Evolutionary conservation across 129 eudicot species (phyloP).

Genomic region (Ambrosia trifida): DNA sequence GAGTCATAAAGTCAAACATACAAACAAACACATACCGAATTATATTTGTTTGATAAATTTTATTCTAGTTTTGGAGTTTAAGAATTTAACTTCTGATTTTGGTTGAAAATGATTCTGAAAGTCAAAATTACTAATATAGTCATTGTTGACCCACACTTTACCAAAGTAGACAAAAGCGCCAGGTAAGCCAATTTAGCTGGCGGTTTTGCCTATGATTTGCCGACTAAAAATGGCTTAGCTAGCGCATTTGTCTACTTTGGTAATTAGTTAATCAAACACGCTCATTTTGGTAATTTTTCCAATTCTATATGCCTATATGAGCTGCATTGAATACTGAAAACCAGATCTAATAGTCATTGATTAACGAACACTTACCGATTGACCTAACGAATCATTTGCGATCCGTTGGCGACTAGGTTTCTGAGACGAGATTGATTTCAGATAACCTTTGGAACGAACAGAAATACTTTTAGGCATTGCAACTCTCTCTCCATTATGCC

Average conservation of each 20-base stretch:
- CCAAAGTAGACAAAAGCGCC: too few relatives aligned
- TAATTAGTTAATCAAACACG: too few relatives aligned
- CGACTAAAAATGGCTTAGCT: too few relatives aligned
- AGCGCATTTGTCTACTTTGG: too few relatives aligned
- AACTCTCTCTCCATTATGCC: constrained; percentile 33
- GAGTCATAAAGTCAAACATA: neutral
- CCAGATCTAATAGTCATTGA: constrained; percentile 2
- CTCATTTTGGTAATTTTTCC: too few relatives aligned
- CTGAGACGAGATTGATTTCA: constrained; percentile 34
- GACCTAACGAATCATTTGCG: constrained; percentile 26
- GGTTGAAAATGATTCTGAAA: constrained; percentile 15
- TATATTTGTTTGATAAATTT: constrained; percentile 11
- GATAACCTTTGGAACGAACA: constrained; percentile 60
- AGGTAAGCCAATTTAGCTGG: too few relatives aligned
- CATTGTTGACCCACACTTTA: too few relatives aligned
- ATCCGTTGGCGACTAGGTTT: constrained; percentile 26
- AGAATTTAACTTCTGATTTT: too few relatives aligned
- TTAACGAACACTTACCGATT: constrained; percentile 41
- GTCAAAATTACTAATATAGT: neutral
- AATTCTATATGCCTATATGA: neutral
- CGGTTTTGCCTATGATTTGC: too few relatives aligned
- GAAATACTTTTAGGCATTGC: constrained; percentile 71
- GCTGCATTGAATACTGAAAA: neutral
- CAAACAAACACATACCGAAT: neutral
- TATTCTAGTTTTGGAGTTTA: neutral